These are phyloP conservation scores for Clausena lansium DNA, from an alignment of 345 rosid genomes.

Conservation along the genomic window DNA sequence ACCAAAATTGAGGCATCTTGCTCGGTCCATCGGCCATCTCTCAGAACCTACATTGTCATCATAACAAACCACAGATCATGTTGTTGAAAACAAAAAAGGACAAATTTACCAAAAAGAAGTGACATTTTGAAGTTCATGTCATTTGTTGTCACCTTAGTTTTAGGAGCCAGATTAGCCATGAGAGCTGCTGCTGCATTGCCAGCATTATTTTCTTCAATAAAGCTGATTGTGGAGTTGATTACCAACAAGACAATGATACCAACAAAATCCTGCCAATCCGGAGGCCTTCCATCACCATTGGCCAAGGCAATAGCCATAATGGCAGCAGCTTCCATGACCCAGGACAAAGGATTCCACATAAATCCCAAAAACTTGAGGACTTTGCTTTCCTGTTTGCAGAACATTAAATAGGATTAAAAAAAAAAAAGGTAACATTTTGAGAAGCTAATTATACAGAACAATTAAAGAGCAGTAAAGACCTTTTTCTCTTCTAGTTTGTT, in stretches of 20 bases:
- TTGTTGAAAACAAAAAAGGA: neutral
- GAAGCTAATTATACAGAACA: neutral
- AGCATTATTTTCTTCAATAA: conserved; percentile 88
- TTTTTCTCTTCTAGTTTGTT: conserved; percentile 93
- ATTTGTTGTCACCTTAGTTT: conserved; percentile 57
- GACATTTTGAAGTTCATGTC: neutral
- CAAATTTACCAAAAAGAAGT: neutral
- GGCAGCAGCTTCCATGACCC: conserved; percentile 99
- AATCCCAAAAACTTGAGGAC: conserved; percentile 81
- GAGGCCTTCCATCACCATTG: conserved; percentile 73
- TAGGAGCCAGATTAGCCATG: conserved; percentile 95
- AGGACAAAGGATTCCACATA: conserved; percentile 97
- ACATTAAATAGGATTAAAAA: neutral
- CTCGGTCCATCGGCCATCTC: conserved; percentile 85
- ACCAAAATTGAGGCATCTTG: conserved; percentile 89
- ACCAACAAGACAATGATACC: conserved; percentile 68
- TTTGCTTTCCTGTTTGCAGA: conserved; percentile 71
- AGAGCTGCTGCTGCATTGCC: conserved; percentile 96
- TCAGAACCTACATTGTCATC: conserved; percentile 48
- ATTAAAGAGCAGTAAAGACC: conserved; percentile 29
- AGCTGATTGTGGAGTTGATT: conserved; percentile 93
- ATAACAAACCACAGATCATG: neutral
- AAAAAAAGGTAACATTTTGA: neutral
- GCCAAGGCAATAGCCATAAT: conserved; percentile 83
- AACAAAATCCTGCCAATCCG: conserved; percentile 94